These are phyloP conservation scores for Brassica carinata DNA, from an alignment of 345 rosid genomes.

Conservation along the genomic window DNA sequence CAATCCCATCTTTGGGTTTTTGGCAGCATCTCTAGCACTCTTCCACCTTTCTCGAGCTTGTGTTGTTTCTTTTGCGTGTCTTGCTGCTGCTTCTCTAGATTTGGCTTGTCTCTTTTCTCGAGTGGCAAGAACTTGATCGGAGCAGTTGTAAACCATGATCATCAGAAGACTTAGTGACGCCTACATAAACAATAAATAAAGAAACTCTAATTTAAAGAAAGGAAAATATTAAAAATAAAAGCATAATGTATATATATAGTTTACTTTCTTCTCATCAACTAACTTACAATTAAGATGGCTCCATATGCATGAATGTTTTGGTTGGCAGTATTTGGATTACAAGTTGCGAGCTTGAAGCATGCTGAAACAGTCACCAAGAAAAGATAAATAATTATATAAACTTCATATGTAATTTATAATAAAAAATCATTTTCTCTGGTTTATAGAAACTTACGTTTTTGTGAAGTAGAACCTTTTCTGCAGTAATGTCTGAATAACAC, in stretches of 20 bases:
- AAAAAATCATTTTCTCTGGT: neutral
- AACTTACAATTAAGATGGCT: slow-evolving; percentile 78
- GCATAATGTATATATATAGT: neutral
- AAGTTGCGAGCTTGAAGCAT: slow-evolving; percentile 78
- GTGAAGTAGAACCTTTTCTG: slow-evolving; percentile 69
- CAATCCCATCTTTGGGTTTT: slow-evolving; percentile 56
- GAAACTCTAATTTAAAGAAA: neutral
- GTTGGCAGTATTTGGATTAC: slow-evolving; percentile 60
- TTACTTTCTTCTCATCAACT: neutral
- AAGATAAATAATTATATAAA: neutral
- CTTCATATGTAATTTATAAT: neutral
- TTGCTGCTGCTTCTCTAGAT: slow-evolving; percentile 77
- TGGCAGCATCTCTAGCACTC: slow-evolving; percentile 61
- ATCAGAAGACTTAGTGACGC: slow-evolving; percentile 53
- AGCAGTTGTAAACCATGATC: slow-evolving; percentile 64
- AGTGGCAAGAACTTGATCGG: slow-evolving; percentile 68
- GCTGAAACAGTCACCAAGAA: slow-evolving; percentile 46
- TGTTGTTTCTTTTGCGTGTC: slow-evolving; percentile 79
- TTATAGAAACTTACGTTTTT: slow-evolving; percentile 53
- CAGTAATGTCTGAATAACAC: slow-evolving; percentile 65
- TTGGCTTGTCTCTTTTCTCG: slow-evolving; percentile 61
- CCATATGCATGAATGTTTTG: slow-evolving; percentile 88
- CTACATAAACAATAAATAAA: slow-evolving; percentile 45
- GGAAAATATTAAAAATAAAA: too few species aligned
- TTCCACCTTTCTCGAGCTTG: slow-evolving; percentile 94